Evolutionary conservation across 2,329 filamentous ascomycete species (phyloP), one percentile per base, ranked within the genome.

Genomic region (Pestalotiopsis sp.): DNA sequence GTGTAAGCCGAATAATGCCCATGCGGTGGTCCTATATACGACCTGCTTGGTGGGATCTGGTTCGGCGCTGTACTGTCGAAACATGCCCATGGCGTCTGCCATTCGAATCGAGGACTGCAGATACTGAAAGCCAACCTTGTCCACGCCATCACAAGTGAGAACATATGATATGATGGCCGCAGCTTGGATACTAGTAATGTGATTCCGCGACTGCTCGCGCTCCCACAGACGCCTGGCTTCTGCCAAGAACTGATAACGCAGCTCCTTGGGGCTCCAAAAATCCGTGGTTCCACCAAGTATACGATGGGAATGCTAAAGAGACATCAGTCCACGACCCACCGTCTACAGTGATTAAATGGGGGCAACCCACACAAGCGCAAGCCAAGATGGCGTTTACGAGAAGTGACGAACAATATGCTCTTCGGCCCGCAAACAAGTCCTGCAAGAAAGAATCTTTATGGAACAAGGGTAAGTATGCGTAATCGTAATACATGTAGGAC

Each of bases 201-300:
- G 72, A 0, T 73, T 70, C 3, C 72, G 67, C 4, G 67, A 70
- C 38, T 68, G 71, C 67, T 80, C 77, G 7, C 77, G 61, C 63
- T 81, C 80, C 73, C 79, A 79, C 0, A 82, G 74, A 39, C 80
- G 72, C 67, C 73, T 77, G 6, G 78, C 75, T 68, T 82, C 80
- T 25, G 77, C 76, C 9, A 80, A 68, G 62, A 82, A 81, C 66
- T 77, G 75, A 68, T 80, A 81, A 1, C 72, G 72, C 3, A 81
- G 70, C 7, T 69, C 77, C 31, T 76, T 74, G 1, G 80, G 78
- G 52, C 78, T 74, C 80, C 80, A 81, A 49, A 74, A 78, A 65
- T 79, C 74, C 4, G 72, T 71, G 3, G 78, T 75, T n/a, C 75
- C 69, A 2, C 71, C 66, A 9, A 77, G 66, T 1, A 73, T 72